These are phyloP conservation scores for Umbilicaria muhlenbergii DNA, from an alignment of 495 filamentous ascomycete genomes.

Conservation along the genomic window DNA sequence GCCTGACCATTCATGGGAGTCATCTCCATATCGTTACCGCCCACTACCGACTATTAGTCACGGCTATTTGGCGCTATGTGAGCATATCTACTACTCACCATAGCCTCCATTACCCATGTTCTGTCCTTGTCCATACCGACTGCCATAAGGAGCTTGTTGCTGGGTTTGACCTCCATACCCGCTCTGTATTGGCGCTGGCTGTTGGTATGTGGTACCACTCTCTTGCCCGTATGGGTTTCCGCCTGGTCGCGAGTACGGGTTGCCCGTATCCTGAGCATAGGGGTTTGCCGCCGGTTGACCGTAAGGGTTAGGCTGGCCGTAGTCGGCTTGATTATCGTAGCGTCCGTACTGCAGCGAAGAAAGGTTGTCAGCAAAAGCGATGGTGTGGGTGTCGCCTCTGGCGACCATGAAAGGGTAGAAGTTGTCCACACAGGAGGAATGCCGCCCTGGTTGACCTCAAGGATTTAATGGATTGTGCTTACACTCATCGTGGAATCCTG, in stretches of 20 bases:
- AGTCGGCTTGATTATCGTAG: slow-evolving; percentile 22
- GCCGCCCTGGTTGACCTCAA: no score
- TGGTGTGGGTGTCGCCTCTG: no score
- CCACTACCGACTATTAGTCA: slow-evolving; percentile 14
- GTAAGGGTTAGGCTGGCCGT: slow-evolving; percentile 51
- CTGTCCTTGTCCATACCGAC: slow-evolving; percentile 29
- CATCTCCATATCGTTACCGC: slow-evolving; percentile 45
- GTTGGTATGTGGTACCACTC: slow-evolving; percentile 14
- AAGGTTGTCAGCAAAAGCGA: no score
- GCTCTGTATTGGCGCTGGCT: slow-evolving; percentile 14
- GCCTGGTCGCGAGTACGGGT: slow-evolving; percentile 22
- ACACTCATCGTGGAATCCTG: no score
- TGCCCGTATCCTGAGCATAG: slow-evolving; percentile 13
- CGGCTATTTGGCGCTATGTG: slow-evolving; percentile 4
- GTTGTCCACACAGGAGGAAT: no score
- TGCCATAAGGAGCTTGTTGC: slow-evolving; percentile 17
- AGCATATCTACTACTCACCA: slow-evolving; percentile 18
- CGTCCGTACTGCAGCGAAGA: neutral
- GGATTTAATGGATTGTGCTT: no score
- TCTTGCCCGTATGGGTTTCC: slow-evolving; percentile 37
- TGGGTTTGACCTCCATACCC: slow-evolving; percentile 17
- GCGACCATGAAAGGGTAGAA: no score
- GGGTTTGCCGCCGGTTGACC: slow-evolving; percentile 24
- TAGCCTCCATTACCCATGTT: slow-evolving; percentile 21
- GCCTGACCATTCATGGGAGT: slow-evolving; percentile 34